Evolutionary conservation across 768 basidiomycete species (phyloP).

Genomic region (Paxillus ammoniavirescens): DNA sequence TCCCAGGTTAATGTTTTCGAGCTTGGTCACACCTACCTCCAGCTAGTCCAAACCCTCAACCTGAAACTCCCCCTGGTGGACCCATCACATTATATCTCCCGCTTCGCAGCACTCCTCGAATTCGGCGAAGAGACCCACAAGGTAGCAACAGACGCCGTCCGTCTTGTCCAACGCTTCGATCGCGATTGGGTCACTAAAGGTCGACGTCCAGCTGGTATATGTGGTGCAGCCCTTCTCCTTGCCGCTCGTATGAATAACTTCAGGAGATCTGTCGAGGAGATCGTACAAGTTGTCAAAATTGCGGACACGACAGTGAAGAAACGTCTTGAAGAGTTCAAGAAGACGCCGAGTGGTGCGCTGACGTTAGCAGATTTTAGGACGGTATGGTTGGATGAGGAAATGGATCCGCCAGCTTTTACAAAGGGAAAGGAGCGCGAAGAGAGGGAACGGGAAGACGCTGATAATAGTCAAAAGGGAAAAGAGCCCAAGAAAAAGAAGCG

Average conservation of each 20-base stretch:
- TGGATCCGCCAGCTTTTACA: constrained; percentile 88
- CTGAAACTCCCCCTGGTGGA: constrained; percentile 88
- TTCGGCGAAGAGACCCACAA: constrained; percentile 93
- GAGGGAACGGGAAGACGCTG: constrained; percentile 43
- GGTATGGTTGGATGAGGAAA: constrained; percentile 89
- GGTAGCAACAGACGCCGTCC: constrained; percentile 90
- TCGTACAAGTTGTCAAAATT: constrained; percentile 98
- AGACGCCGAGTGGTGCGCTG: constrained; percentile 79
- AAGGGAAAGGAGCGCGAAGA: constrained; percentile 73
- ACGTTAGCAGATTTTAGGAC: constrained; percentile 88
- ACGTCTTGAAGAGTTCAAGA: constrained; percentile 91
- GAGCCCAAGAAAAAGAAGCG: constrained; percentile 28
- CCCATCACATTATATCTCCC: constrained; percentile 94
- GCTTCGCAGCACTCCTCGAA: constrained; percentile 92
- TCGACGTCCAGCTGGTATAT: constrained; percentile 94
- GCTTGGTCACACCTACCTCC: constrained; percentile 93
- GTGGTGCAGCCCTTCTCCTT: constrained; percentile 91
- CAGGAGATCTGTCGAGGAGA: constrained; percentile 87
- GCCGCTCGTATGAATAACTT: constrained; percentile 99
- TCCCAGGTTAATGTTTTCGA: constrained; percentile 93
- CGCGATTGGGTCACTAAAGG: constrained; percentile 98
- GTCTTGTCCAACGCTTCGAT: constrained; percentile 91
- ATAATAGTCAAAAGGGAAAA: constrained; percentile 29
- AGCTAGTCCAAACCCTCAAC: constrained; percentile 85
- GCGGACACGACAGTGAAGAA: constrained; percentile 94